phyloP scores from a whole-genome alignment of 768 basidiomycete genomes.

The Psilocybe sp. region DNA sequence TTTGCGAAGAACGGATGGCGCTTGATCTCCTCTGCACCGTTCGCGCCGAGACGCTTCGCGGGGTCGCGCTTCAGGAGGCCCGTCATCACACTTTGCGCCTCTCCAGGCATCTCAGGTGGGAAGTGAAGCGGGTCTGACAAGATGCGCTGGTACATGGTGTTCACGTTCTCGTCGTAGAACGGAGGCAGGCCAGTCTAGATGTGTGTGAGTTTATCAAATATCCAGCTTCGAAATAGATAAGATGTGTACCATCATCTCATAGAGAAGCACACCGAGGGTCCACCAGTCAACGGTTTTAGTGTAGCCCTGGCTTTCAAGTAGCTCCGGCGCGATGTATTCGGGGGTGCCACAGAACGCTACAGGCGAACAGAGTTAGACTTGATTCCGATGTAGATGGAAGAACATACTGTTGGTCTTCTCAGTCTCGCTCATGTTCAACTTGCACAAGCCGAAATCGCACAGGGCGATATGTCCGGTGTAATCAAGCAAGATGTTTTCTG shows the following conservation, averaged over 20 bases:
- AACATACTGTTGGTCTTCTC: conserved; percentile 93
- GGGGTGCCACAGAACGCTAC: conserved; percentile 97
- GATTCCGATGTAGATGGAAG: neutral
- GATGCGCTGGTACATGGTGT: conserved; percentile 96
- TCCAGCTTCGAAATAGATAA: neutral
- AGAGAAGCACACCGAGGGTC: conserved; percentile 94
- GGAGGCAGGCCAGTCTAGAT: conserved; percentile 89
- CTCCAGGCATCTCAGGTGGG: conserved; percentile 81
- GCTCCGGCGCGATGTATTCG: conserved; percentile 97
- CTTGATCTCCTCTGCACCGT: conserved; percentile 96
- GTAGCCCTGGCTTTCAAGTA: conserved; percentile 94
- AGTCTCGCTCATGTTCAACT: conserved; percentile 95
- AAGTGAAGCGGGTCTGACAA: conserved; percentile 91
- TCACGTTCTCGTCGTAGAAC: conserved; percentile 98
- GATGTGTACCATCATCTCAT: conserved; percentile 85
- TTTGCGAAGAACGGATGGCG: conserved; percentile 92
- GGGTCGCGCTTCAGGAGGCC: conserved; percentile 91
- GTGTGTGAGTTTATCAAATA: neutral
- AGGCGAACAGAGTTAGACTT: conserved; percentile 3
- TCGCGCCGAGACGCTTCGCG: conserved; percentile 77
- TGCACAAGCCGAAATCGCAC: conserved; percentile 97
- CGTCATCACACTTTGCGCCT: conserved; percentile 87
- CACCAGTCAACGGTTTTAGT: conserved; percentile 99
- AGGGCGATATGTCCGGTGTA: conserved; percentile 98
- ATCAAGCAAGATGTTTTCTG: conserved; percentile 96